Evolutionary conservation across 768 basidiomycete genomes (phyloP), one percentile per base, ranked within the genome.

Genomic region (Lactarius sanguifluus): DNA sequence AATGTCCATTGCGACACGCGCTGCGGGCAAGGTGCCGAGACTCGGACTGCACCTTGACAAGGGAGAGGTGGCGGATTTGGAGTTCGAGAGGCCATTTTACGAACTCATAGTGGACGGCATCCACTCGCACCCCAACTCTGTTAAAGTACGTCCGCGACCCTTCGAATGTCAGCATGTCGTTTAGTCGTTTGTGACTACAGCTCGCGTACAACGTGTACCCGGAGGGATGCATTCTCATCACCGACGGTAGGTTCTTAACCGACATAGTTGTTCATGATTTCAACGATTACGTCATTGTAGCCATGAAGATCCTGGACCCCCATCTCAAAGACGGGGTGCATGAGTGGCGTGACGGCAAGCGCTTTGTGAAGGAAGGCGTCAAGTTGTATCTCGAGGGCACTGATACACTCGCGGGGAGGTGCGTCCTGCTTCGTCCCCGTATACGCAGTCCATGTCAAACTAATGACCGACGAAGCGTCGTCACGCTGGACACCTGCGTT

Each of bases 91-190:
- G 69, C 94, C 94, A 16, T 96, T 86, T 76, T 96, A 92, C 72
- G 92, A 89, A 62, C 79, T 96, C 61, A 96, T 96, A 68, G 93
- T 93, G 8, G 94, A 96, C 74, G 94, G 94, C 1, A 86, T 94
- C 62, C 94, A 96, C 73, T 91, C 87, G 15, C 94, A 96, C 75
- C 94, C 94, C 18, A 92, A 94, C 74, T 92, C 92, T 54, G 91
- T 96, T 64, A 81, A 91, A 72, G 90, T 94, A 75, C 64, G 87
- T 79, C 40, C 4, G 18, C 65, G 23, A 47, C 56, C 13, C 3
- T 47, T 45, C 16, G 2, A 34, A 20, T 0, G 8, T 10, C 55
- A 7, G 10, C 23, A 40, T 25, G n/a, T 25, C 34, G 69, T 36
- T 64, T 30, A 52, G 25, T 47, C 66, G 23, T 50, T 59, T 32